phyloP scores from a whole-genome alignment of 2,329 filamentous ascomycete genomes.

The Penicillium sp. region DNA sequence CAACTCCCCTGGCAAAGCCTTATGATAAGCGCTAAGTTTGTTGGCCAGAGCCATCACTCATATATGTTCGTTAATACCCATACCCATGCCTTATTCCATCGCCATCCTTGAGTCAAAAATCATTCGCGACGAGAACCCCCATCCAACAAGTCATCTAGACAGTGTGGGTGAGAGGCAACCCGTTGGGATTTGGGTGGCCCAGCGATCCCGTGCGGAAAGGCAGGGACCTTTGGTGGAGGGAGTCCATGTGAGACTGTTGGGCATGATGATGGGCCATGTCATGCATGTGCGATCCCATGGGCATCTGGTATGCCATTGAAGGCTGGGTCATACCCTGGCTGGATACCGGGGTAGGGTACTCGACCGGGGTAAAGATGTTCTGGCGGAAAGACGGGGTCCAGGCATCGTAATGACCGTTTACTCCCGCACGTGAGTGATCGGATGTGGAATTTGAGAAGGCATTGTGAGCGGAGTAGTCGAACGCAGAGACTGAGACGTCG shows the following conservation, averaged over 20 bases:
- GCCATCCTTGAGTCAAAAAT: slow-evolving; percentile 3
- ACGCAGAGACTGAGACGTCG: slow-evolving; percentile 29
- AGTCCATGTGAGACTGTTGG: slow-evolving; percentile 10
- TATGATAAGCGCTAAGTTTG: slow-evolving; percentile 18
- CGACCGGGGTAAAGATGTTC: slow-evolving; percentile 33
- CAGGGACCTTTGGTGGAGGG: slow-evolving; percentile 17
- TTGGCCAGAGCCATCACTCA: slow-evolving; percentile 26
- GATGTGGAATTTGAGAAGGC: slow-evolving; percentile 25
- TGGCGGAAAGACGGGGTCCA: slow-evolving; percentile 37
- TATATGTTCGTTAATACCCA: slow-evolving; percentile 25
- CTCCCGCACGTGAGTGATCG: slow-evolving; percentile 19
- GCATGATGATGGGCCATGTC: slow-evolving; percentile 23
- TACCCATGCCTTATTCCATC: neutral
- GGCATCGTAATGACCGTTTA: slow-evolving; percentile 23
- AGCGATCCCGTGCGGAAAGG: slow-evolving; percentile 35
- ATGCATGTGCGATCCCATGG: slow-evolving; percentile 27
- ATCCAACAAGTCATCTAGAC: slow-evolving; percentile 16
- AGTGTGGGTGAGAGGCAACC: slow-evolving; percentile 19
- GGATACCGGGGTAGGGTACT: slow-evolving; percentile 24
- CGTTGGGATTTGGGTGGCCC: slow-evolving; percentile 31
- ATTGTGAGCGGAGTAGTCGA: slow-evolving; percentile 31
- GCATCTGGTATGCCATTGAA: slow-evolving; percentile 30
- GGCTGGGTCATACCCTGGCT: slow-evolving; percentile 27
- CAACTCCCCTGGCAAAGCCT: slow-evolving; percentile 19
- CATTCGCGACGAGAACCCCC: neutral